phyloP scores from a whole-genome alignment of 768 basidiomycete species.

The Russula sp. region DNA sequence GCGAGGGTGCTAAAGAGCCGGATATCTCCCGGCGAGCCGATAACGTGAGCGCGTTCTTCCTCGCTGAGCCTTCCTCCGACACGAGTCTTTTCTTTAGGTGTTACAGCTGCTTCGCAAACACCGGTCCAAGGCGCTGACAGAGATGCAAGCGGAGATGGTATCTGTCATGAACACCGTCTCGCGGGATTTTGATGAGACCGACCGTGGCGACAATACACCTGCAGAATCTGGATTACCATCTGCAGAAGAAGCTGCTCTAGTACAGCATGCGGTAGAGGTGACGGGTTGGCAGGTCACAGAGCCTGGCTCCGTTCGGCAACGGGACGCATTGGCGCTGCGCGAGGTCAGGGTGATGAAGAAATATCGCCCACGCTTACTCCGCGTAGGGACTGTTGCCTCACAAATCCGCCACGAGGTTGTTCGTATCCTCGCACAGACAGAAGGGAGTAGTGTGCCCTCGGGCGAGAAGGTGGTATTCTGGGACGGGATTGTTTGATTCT shows the following conservation, averaged over 20 bases:
- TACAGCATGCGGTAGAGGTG: neutral
- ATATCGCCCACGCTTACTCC: neutral
- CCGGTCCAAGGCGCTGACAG: neutral
- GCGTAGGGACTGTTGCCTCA: neutral
- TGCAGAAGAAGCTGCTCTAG: neutral
- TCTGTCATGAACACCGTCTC: neutral
- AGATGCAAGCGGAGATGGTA: conserved; percentile 3
- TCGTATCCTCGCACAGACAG: neutral
- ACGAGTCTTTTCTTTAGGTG: neutral
- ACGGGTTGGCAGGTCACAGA: neutral
- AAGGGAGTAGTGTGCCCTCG: neutral
- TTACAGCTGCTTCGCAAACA: neutral
- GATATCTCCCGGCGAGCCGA: neutral
- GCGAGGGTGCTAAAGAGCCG: neutral
- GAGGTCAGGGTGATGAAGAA: conserved; percentile 6
- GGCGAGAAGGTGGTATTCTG: conserved; percentile 1
- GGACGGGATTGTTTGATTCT: neutral
- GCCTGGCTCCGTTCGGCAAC: neutral
- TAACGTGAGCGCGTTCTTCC: neutral
- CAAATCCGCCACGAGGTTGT: neutral
- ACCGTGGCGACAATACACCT: neutral
- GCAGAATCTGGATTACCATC: neutral
- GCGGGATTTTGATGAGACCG: neutral
- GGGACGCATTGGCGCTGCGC: neutral
- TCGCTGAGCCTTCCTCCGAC: neutral